Conservation (phyloP, 2,329 filamentous ascomycete species). For the Tolypocladium tropicale region DNA sequence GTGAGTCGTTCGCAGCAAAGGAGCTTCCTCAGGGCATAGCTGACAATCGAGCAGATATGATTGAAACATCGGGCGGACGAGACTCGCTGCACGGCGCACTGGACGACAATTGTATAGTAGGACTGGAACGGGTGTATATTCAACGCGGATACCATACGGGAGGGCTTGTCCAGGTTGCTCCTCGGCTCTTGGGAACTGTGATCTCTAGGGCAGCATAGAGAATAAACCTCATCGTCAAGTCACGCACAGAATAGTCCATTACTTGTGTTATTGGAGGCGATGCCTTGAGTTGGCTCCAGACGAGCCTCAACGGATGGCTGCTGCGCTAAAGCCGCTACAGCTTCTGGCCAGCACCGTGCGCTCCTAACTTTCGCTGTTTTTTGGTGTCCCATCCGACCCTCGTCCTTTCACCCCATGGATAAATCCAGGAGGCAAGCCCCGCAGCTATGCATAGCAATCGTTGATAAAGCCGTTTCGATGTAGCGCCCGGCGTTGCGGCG, state of each 20-base stretch:
- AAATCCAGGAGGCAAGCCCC: not conserved
- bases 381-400: not conserved
- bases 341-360: not conserved
- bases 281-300: not conserved
- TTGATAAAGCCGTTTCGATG: too few species aligned
- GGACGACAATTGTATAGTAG: not conserved
- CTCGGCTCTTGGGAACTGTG: not conserved
- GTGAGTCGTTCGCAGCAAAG: constrained; percentile 33
- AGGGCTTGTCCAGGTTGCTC: not conserved
- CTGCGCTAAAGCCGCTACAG: too few species aligned
- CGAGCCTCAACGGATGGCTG: not conserved
- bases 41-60: constrained; percentile 4
- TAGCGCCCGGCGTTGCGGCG: not conserved
- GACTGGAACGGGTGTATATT: not conserved
- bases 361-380: not conserved
- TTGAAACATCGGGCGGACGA: not conserved
- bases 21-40: not conserved
- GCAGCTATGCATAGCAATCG: not conserved
- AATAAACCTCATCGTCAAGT: not conserved
- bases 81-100: not conserved
- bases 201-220: not conserved
- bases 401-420: not conserved
- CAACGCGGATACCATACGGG: not conserved
- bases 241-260: not conserved
- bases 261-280: not conserved